These are phyloP conservation scores for Candida parachauliodes DNA, from an alignment of 805 yeast genomes.

Conservation along the genomic window DNA sequence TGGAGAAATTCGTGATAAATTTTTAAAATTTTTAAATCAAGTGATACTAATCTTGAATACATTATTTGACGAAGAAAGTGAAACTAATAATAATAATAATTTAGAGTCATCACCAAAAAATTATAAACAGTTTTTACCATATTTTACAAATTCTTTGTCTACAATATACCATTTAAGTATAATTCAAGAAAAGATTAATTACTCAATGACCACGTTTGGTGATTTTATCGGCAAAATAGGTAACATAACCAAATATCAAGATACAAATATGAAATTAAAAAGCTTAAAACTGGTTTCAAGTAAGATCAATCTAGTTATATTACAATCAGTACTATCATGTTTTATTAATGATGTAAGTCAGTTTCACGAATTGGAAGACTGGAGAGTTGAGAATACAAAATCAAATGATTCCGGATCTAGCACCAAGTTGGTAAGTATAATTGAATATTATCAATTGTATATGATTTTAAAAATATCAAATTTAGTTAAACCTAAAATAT, in stretches of 20 bases:
- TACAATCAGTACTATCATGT: conserved; percentile 40
- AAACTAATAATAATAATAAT: conserved; percentile 29
- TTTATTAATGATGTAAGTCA: conserved; percentile 46
- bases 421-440: conserved; percentile 33
- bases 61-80: conserved; percentile 27
- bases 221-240: conserved; percentile 30
- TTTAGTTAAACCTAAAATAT: conserved; percentile 17
- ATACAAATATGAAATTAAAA: conserved; percentile 36
- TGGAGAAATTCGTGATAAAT: conserved; percentile 24
- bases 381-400: conserved; percentile 29
- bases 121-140: conserved; percentile 35
- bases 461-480: conserved; percentile 27
- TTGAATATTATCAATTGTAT: conserved; percentile 34
- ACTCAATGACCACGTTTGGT: conserved; percentile 30
- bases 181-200: conserved; percentile 24
- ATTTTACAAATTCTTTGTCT: conserved; percentile 39
- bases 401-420: conserved; percentile 17
- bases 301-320: conserved; percentile 33
- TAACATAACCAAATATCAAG: conserved; percentile 25
- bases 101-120: conserved; percentile 34
- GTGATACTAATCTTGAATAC: conserved; percentile 23
- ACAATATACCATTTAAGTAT: conserved; percentile 32
- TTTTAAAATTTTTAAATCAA: conserved; percentile 22
- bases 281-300: conserved; percentile 28
- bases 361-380: conserved; percentile 40